Base-by-base conservation (phyloP, 257 asterid genomes). In the Haberlea rhodopensis region DNA sequence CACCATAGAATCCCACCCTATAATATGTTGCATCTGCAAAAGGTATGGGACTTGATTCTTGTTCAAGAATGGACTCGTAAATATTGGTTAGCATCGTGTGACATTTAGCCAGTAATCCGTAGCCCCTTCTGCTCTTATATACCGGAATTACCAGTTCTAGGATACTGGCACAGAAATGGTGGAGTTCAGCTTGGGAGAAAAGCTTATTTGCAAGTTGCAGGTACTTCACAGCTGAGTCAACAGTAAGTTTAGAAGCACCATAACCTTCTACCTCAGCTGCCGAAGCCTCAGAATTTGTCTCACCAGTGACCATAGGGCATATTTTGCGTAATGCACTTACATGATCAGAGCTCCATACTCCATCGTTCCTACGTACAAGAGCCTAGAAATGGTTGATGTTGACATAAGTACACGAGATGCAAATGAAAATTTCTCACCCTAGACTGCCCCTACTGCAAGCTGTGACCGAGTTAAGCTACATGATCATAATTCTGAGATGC, bases 221-320 rank as follows among this genome's bases (percentile, higher is more conserved):
- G 82, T 94, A 94, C 71, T 94, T 94, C 45, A 94, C 97, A 16
- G 99, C 99, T 0, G 99, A 94, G 84, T 94, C 99, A 61, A 94
- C 99, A 1, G 97, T 94, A 48, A 94, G 95, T 78, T 94, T 94
- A 58, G 99, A 94, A 53, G 97, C 81, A 53, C 99, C 99, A 45
- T 94, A 94, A 25, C 99, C 99, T 76, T 94, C 99, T 21, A 94
- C 97, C 82, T 94, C 99, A 11, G 97, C 99, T 49, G 96, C 87
- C 8, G 96, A 87, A 31, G 96, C 90, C 84, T 85, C 97, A 4
- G 85, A 68, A 53, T 81, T 74, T 67, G 87, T 86, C 77, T 94
- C 97, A 53, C 81, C 77, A 73, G 88, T 86, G 66, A 90, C 99
- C 96, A 86, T 81, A 57, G 99, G 99, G 81, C 97, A 94, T 71